Base-by-base conservation (phyloP, 768 basidiomycete genomes). In the Serendipita sp. region DNA sequence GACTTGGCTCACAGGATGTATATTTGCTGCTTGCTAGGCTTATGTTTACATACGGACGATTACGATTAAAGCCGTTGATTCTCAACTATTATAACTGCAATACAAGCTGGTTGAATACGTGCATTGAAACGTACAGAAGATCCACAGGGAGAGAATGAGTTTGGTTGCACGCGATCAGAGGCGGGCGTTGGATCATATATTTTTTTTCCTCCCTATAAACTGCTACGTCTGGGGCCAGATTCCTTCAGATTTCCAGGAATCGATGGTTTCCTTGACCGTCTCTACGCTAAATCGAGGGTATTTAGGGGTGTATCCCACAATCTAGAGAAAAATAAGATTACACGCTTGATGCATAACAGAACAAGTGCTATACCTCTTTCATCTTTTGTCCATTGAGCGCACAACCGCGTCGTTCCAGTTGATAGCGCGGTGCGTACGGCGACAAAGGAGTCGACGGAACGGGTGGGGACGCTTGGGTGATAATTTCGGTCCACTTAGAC, bases 401-500 rank as follows among this genome's bases (percentile, higher is more conserved):
- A 46, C 91, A 75, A 51, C 78, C 75, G 71, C 84, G 86, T 71
- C 88, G 88, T 64, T 82, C 81, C 67, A 92, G 76, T 45, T 81
- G 76, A 72, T 82, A 86, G 65, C 81, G 80, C 73, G 89, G 86
- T 83, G 89, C 85, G 73, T 91, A 93, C 0, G 89, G 86, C 18
- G 78, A 82, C 67, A 92, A 74, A 1, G 86, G 88, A 0, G 86
- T 84, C 66, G 86, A 85, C 11, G 79, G 77, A 65, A 89, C 78
- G 2, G 86, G 86, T 30, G 88, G 88, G 45, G 82, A 80, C 41
- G 89, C 86, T 53, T 75, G 82, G 11, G 56, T n/a, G 68, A 90
- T 79, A 86, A 93, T 89, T 71, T 88, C 80, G 5, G 84, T 88
- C 91, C 91, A 93, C 10, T 81, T 83, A 63, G 81, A 77, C 37